A percentile compares a stretch with the other conserved stretches of the same genome.
phyloP scores from a whole-genome alignment of 139 green algal species.

The Pycnococcus provasolii region DNA sequence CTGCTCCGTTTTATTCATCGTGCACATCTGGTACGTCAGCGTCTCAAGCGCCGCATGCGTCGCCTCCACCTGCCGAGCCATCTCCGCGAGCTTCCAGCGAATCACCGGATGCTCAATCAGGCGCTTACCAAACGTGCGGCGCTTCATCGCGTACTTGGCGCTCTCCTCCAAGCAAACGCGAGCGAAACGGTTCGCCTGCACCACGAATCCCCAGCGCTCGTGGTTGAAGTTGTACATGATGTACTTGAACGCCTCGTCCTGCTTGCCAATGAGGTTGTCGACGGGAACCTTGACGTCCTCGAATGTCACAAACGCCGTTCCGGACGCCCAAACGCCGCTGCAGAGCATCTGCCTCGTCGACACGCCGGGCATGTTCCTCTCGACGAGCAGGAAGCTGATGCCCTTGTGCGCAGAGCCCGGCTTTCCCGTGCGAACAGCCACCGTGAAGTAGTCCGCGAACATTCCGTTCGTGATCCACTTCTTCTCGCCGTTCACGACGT shows the following conservation, averaged over 20 bases:
- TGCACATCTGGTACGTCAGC: conserved; percentile 21
- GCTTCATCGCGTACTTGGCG: conserved; percentile 12
- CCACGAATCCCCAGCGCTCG: conserved; percentile 19
- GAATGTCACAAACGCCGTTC: conserved; percentile 30
- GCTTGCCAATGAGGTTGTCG: conserved; percentile 26
- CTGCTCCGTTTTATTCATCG: conserved; percentile 17
- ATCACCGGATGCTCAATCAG: conserved; percentile 23
- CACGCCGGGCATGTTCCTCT: conserved; percentile 22
- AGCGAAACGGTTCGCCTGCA: conserved; percentile 8
- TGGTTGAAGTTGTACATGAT: conserved; percentile 35
- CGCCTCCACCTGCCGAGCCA: conserved; percentile 22
- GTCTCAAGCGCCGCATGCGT: conserved; percentile 17
- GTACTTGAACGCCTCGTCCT: conserved; percentile 24
- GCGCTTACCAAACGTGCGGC: conserved; percentile 22
- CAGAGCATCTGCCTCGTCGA: conserved; percentile 26
- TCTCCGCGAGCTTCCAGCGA: conserved; percentile 20
- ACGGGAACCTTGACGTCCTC: conserved; percentile 30
- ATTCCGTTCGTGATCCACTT: conserved; percentile 38
- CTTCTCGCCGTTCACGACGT: conserved; percentile 30
- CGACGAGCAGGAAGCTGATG: conserved; percentile 28
- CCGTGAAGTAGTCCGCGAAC: conserved; percentile 34
- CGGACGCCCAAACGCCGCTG: conserved; percentile 20
- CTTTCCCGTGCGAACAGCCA: conserved; percentile 17
- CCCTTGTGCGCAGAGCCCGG: conserved; percentile 15
- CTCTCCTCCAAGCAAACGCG: conserved; percentile 20